A percentile compares a stretch with the other conserved stretches of the same genome.
Conservation (phyloP, 441 rosid species). For the Pelargonium fulgidum region DNA sequence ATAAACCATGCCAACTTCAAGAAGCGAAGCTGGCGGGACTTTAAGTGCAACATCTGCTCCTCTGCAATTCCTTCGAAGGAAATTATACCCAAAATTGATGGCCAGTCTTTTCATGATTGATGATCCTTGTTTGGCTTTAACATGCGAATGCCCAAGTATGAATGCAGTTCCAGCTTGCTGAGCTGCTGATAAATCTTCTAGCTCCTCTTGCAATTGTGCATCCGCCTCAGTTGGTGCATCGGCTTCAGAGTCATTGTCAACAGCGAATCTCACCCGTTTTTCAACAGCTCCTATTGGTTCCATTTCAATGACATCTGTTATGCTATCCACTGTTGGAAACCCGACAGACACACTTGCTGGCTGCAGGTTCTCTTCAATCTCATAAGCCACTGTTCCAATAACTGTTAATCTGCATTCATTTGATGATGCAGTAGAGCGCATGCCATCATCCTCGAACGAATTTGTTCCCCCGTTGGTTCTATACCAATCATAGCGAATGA, state of each 20-base stretch:
- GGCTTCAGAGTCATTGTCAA: constrained; percentile 41
- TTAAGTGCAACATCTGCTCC: constrained; percentile 93
- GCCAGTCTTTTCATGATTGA: constrained; percentile 74
- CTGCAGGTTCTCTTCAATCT: constrained; percentile 51
- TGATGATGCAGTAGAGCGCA: constrained; percentile 53
- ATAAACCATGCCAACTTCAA: constrained; percentile 98
- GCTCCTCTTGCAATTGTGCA: constrained; percentile 45
- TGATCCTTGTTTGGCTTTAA: constrained; percentile 83
- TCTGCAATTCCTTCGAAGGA: constrained; percentile 82
- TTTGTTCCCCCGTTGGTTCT: constrained; percentile 23
- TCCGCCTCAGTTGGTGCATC: constrained; percentile 25
- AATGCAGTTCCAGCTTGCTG: constrained; percentile 84
- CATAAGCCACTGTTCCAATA: constrained; percentile 61
- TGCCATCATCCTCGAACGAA: constrained; percentile 33
- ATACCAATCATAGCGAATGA: constrained; percentile 72
- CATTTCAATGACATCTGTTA: constrained; percentile 67
- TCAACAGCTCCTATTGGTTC: constrained; percentile 30
- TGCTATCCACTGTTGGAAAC: constrained; percentile 55
- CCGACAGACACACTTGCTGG: constrained; percentile 68
- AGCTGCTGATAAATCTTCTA: constrained; percentile 58
- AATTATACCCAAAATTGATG: constrained; percentile 71
- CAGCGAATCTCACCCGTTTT: constrained; percentile 67
- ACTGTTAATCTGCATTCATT: constrained; percentile 68
- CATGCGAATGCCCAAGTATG: constrained; percentile 89
- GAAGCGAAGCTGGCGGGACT: constrained; percentile 82